Evolutionary conservation across 805 yeast species (phyloP).

Genomic region (Dipodascus albidus): DNA sequence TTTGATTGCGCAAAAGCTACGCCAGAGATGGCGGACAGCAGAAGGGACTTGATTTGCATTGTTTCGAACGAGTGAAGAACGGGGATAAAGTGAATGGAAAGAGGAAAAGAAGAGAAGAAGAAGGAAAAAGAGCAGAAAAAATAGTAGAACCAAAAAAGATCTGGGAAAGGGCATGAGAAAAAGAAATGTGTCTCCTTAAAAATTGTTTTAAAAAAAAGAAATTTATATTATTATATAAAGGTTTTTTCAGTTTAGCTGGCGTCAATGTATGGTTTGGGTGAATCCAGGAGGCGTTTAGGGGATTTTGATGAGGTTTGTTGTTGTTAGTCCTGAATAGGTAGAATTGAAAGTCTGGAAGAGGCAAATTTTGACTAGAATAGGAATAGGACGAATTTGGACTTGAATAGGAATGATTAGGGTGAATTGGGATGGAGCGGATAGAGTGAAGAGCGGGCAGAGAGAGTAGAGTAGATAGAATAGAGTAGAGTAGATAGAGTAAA

Average conservation of each 20-base stretch:
- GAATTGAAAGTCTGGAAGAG: background rate
- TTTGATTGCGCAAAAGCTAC: conserved; percentile 1
- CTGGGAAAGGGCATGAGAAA: background rate
- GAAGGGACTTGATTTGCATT: background rate
- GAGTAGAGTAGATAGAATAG: too few relatives aligned
- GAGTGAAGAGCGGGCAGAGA: too few relatives aligned
- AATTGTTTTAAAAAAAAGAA: background rate
- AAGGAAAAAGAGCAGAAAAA: conserved; percentile 1
- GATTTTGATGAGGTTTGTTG: background rate
- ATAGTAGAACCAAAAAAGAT: background rate
- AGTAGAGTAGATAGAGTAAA: too few relatives aligned
- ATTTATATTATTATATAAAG: background rate
- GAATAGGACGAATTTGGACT: background rate
- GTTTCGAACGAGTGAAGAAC: background rate
- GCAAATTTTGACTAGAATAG: background rate
- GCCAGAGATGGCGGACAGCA: conserved; percentile 2
- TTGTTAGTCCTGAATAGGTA: background rate
- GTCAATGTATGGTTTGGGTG: too few relatives aligned
- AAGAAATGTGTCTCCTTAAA: background rate
- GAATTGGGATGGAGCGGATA: background rate
- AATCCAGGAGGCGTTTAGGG: background rate
- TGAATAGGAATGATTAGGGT: background rate
- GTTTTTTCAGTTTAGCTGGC: background rate
- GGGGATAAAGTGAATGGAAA: conserved; percentile 5
- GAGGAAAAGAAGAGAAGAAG: conserved; percentile 1